Evolutionary conservation across 768 basidiomycete species (phyloP), one percentile per base, ranked within the genome.

Genomic region (Crucibulum laeve): DNA sequence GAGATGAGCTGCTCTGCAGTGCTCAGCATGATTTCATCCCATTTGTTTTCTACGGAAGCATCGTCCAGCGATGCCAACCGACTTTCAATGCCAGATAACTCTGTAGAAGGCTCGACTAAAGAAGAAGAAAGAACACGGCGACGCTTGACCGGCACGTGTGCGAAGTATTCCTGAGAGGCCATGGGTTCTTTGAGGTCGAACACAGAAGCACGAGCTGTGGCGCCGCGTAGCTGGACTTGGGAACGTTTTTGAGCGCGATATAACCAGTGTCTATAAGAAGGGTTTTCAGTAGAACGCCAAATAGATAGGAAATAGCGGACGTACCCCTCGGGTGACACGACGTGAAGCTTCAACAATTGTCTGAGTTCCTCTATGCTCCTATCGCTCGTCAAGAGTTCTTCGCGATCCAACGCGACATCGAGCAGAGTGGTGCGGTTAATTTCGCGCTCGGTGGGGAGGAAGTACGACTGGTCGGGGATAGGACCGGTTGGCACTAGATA

Each of bases 331-430:
- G 49, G 38, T 0, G 48, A 38, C 1, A 51, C 45, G 4, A 56
- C 47, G 5, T 50, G 61, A 26, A 68, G 47, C 45, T 64, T 68
- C 30, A 70, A 51, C 7, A 22, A 14, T 24, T 59, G 53, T 35
- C 67, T 48, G 11, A 68, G 49, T 36, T 65, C 64, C 3, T 59
- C 55, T 21, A 57, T 60, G 14, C 42, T 50, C 33, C 48, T 58
- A 11, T 45, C 51, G 41, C 53, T 55, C 25, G 43, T 42, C 17
- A 70, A 37, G 4, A 67, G 41, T 8, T 45, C 53, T 49, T 68
- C 65, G 32, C 66, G 64, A 43, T 68, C 67, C 0, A 66, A 65
- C 3, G 68, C 58, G 5, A 67, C 58, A 7, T 56, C 57, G 2
- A 67, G 46, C 8, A 68, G 53, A 18, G 51, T 42, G 17, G 44